Base-by-base conservation (phyloP, 257 asterid genomes). In the Plantago elongata region DNA sequence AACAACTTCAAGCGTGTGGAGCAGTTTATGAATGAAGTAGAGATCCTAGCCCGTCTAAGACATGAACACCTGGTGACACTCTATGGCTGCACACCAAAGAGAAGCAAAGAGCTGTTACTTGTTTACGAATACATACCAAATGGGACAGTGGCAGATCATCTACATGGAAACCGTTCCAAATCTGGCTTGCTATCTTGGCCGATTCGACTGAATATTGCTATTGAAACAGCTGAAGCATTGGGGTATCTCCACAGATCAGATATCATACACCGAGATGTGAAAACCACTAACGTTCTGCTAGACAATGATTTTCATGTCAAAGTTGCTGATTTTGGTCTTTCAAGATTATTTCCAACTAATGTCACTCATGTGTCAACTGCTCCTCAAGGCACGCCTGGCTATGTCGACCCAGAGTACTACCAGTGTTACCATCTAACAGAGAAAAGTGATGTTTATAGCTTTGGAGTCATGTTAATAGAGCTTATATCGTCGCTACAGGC, bases 341-440 rank as follows among this genome's bases (percentile, higher is more conserved):
- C 95, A 0, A 66, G 95, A 38, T 67, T 91, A 60, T 91, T 88
- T 73, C 98, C 95, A 2, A 71, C 6, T 10, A 73, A 91, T 11
- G 95, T 74, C 75, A 83, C 98, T 0, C 98, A 91, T 56, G 94
- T 91, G 60, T 91, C 98, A 7, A 91, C 96, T 1, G 98, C 98
- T 17, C 98, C 98, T 11, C 98, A 91, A 54, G 98, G 98, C 34
- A 91, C 98, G 2, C 98, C 96, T 0, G 98, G 96, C 9, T 91
- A 91, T 9, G 98, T 91, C 8, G 98, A 91, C 62, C 98, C 98
- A 0, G 98, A 88, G 78, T 91, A 91, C 70, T 86, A 84, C 72
- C 96, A 79, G 58, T 81, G 89, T 73, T 91, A 91, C 82, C 96
- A 82, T 42, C 88, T 91, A 16, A 91, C 98, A 0, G 98, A 86